Conservation (phyloP, 2,329 filamentous ascomycete species). For the Paraconiothyrium brasiliense region DNA sequence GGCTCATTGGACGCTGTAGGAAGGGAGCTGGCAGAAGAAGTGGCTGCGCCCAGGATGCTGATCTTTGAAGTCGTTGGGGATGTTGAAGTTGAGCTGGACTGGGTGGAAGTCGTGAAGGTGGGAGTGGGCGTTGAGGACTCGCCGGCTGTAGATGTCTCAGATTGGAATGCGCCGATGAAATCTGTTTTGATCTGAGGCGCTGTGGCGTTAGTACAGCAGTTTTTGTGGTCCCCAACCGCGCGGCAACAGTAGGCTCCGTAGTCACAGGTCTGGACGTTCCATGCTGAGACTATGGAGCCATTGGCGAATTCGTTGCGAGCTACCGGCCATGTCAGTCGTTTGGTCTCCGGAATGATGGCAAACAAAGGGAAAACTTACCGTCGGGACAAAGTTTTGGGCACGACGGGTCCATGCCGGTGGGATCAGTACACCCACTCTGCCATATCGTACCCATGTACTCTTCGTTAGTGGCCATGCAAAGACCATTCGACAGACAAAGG, state of each 20-base stretch:
- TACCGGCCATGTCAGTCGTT: slow-evolving; percentile 17
- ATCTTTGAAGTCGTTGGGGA: slow-evolving; percentile 10
- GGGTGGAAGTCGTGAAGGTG: slow-evolving; percentile 16
- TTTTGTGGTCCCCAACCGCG: slow-evolving; percentile 31
- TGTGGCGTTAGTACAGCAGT: slow-evolving; percentile 42
- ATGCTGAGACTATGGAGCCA: slow-evolving; percentile 31
- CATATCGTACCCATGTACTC: slow-evolving; percentile 44
- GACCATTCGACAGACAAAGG: slow-evolving; percentile 44
- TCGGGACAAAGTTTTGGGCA: slow-evolving; percentile 44
- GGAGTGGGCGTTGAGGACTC: slow-evolving; percentile 16
- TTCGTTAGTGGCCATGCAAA: slow-evolving; percentile 45
- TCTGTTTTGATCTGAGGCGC: slow-evolving; percentile 35
- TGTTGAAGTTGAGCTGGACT: slow-evolving; percentile 19
- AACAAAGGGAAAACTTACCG: slow-evolving; percentile 29
- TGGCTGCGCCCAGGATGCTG: slow-evolving; percentile 14
- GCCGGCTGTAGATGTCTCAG: slow-evolving; percentile 24
- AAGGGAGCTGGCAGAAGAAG: slow-evolving; percentile 1
- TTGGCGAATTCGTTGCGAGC: slow-evolving; percentile 25
- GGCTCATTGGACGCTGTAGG: neutral
- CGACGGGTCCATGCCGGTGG: slow-evolving; percentile 37
- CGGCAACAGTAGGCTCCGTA: slow-evolving; percentile 48
- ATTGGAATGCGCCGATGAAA: slow-evolving; percentile 34
- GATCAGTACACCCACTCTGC: slow-evolving; percentile 48
- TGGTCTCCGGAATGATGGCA: neutral
- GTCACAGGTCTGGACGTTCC: slow-evolving; percentile 48